Base-by-base conservation (phyloP, 2,329 filamentous ascomycete species). In the Venturia effusa region DNA sequence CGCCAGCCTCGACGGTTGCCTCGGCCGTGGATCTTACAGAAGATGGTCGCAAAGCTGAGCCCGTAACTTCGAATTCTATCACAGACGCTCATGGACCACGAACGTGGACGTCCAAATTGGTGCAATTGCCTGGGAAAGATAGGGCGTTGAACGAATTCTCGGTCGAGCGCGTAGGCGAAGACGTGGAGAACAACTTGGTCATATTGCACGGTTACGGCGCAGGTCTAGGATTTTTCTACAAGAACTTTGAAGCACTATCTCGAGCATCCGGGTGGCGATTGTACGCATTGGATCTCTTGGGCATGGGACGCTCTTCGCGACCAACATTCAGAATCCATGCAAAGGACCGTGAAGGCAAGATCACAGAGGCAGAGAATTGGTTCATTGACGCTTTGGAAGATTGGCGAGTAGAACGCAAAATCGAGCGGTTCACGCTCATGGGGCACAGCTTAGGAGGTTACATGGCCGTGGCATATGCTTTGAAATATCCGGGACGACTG, bases 201-300 rank as follows among this genome's bases (percentile, higher is more conserved):
- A 96, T 99, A 85, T 79, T 99, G 4, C 94, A 99, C 73, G 94
- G 94, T 66, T 99, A 99, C 74, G 94, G 94, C 59, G 94, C 94
- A 1, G 94, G 94, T 0, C 82, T 99, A 0, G 94, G 93, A 27
- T 97, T 99, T 77, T 99, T 96, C 81, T 99, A 97, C 81, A 93
- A 94, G 77, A 99, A 99, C 74, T 96, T 96, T 66, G 94, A 99
- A 75, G 86, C 88, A 6, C 78, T 99, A 40, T 92, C 88, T 57
- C 86, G 92, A 22, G 78, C 86, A 0, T 80, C 83, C 34, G 92
- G 92, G 34, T 95, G 94, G 86, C 92, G 90, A 71, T 78, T 99
- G 22, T 97, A 94, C 73, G 91, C 93, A 0, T 79, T 99, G n/a
- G 93, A 99, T 71, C 85, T 97, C 82, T 81, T 97, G 19, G 93